Evolutionary conservation across 1,139 yeast genomes (phyloP).

Genomic region (Scheffersomyces segobiensis): DNA sequence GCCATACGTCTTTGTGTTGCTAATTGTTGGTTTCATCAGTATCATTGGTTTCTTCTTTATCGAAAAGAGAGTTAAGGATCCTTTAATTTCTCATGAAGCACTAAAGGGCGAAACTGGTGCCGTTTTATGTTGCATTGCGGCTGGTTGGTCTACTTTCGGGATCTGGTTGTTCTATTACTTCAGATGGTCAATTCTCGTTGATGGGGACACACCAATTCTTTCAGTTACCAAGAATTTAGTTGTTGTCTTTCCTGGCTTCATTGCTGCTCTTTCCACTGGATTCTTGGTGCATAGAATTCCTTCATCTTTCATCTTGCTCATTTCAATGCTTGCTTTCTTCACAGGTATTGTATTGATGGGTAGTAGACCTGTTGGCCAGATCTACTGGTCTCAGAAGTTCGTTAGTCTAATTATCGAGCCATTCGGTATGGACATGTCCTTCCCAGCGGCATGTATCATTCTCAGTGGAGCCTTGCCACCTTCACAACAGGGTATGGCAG

Average conservation of each 20-base stretch:
- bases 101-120: slow-evolving; percentile 43
- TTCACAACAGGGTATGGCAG: slow-evolving; percentile 64
- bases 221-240: slow-evolving; percentile 35
- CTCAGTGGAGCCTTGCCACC: slow-evolving; percentile 52
- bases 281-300: slow-evolving; percentile 36
- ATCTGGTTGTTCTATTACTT: slow-evolving; percentile 53
- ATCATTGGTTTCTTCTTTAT: slow-evolving; percentile 36
- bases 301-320: slow-evolving; percentile 42
- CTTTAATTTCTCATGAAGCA: slow-evolving; percentile 47
- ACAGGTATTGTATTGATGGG: slow-evolving; percentile 44
- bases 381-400: slow-evolving; percentile 56
- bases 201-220: slow-evolving; percentile 31
- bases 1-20: slow-evolving; percentile 49
- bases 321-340: slow-evolving; percentile 47
- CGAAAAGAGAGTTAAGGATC: slow-evolving; percentile 38
- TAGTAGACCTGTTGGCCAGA: slow-evolving; percentile 45
- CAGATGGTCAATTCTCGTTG: slow-evolving; percentile 34
- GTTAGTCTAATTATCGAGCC: slow-evolving; percentile 48
- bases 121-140: slow-evolving; percentile 49
- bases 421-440: slow-evolving; percentile 66
- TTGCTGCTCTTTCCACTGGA: slow-evolving; percentile 49
- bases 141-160: slow-evolving; percentile 66
- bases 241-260: slow-evolving; percentile 27
- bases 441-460: slow-evolving; percentile 61
- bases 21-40: slow-evolving; percentile 47